Base-by-base conservation (phyloP, 495 filamentous ascomycete species). In the Platismatia glauca region DNA sequence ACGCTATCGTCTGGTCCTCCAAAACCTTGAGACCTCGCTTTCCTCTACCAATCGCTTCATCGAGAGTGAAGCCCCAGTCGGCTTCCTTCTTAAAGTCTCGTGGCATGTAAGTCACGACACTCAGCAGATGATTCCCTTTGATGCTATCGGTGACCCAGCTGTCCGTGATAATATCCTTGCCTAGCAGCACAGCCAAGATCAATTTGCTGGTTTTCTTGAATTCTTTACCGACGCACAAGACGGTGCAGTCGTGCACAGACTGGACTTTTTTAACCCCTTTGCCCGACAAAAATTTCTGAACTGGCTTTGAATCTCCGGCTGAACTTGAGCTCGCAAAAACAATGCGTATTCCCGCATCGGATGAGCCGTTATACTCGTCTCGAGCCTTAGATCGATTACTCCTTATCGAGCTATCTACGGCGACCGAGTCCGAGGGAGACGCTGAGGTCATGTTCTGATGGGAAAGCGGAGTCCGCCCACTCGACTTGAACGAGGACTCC, bases 171-270 rank as follows among this genome's bases (percentile, higher is more conserved):
- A 78, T 71, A 6, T 68, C 66, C 31, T 73, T 70, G 27, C 76
- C 76, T 1, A 69, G 57, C 35, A 71, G 64, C 7, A 75, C 60
- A 38, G 68, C 67, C 5, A 67, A 58, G n/a, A 77, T 71, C 15
- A 78, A 58, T 44, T 77, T 78, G 27, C 65, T 65, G 0, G 75
- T 72, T 57, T 72, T 75, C 33, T 70, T 72, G n/a, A 78, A 43
- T 46, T 72, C 69, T 24, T 69, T 62, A 15, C 68, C 70, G 24
- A 76, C 68, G 58, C 74, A 76, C 12, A 77, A 65, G n/a, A 75
- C 55, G 38, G 73, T 73, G 44, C 64, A 71, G 6, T 68, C 55
- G 9, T 55, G 46, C 4, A 75, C 61, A 3, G 46, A 58, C 12
- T 69, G 66, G 20, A 68, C 70, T 18, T 57, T 65, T 3, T 59